Percentiles rank a stretch among this genome's conserved stretches.
Conservation (phyloP, 1,139 yeast genomes). For the Pichia sp. region DNA sequence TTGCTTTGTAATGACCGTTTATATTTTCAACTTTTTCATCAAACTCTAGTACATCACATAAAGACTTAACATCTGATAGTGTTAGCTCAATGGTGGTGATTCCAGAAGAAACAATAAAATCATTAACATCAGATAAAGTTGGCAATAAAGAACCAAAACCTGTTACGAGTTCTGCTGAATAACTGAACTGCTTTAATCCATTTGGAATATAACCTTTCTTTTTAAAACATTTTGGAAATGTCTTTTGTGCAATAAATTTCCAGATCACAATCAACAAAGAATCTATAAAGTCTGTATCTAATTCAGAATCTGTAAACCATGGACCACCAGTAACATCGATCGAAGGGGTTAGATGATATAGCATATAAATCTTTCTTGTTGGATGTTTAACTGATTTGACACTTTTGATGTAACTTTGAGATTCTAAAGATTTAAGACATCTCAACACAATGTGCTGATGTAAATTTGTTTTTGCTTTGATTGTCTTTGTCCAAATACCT, state of each 20-base stretch:
- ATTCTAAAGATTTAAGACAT: constrained; percentile 76
- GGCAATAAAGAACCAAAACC: constrained; percentile 36
- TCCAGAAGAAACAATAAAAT: constrained; percentile 65
- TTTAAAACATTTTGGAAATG: constrained; percentile 65
- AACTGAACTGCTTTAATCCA: constrained; percentile 19
- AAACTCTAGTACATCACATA: constrained; percentile 81
- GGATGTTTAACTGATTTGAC: constrained; percentile 92
- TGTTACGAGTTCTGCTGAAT: constrained; percentile 33
- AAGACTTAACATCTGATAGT: constrained; percentile 62
- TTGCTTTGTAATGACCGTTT: constrained; percentile 35
- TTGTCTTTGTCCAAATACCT: constrained; percentile 93
- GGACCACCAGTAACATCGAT: constrained; percentile 98
- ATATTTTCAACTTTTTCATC: constrained; percentile 79
- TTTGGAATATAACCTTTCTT: constrained; percentile 17
- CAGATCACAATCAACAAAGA: constrained; percentile 77
- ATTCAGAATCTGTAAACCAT: constrained; percentile 95
- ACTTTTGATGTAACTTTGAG: constrained; percentile 78
- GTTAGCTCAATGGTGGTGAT: constrained; percentile 79
- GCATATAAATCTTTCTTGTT: constrained; percentile 94
- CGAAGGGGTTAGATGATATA: constrained; percentile 87
- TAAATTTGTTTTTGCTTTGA: constrained; percentile 82
- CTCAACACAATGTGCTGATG: constrained; percentile 89
- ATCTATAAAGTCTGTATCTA: constrained; percentile 90
- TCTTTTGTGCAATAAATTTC: constrained; percentile 69
- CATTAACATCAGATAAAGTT: constrained; percentile 61